Evolutionary conservation across 768 basidiomycete species (phyloP).

Genomic region (Daedaleopsis sinensis): DNA sequence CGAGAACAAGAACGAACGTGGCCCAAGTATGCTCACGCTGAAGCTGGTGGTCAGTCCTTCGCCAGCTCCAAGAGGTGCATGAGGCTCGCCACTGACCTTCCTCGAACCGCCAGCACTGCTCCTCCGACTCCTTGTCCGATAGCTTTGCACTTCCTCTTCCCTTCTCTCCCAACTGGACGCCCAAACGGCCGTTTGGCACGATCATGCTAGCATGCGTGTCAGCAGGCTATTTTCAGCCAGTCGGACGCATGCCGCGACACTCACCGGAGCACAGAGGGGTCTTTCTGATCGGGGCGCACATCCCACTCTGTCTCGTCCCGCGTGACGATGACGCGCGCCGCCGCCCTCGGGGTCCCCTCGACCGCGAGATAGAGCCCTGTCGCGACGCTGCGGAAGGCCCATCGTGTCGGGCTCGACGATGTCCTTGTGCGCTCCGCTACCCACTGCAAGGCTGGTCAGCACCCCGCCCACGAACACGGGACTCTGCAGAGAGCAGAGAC

Average conservation of each 20-base stretch:
- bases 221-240: not conserved
- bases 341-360: conserved; percentile 28
- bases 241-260: conserved; percentile 11
- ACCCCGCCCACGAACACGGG: not conserved
- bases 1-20: not conserved
- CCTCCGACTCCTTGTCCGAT: conserved; percentile 11
- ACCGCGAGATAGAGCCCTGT: conserved; percentile 46
- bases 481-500: not conserved
- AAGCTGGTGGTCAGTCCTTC: not conserved
- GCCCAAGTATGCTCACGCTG: not conserved
- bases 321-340: conserved; percentile 40
- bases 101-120: conserved; percentile 17
- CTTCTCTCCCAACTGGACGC: conserved; percentile 3
- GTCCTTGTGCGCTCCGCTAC: conserved; percentile 35
- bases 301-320: conserved; percentile 49
- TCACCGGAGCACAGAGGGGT: conserved; percentile 46
- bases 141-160: conserved; percentile 4
- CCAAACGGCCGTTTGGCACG: not conserved
- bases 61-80: not conserved
- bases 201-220: not conserved
- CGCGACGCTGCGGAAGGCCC: conserved; percentile 45
- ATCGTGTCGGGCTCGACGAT: conserved; percentile 11
- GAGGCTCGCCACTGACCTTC: conserved; percentile 3
- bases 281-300: conserved; percentile 47
- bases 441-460: conserved; percentile 43